Base-by-base conservation (phyloP, 2,329 filamentous ascomycete species). In the Clonostachys rosea region DNA sequence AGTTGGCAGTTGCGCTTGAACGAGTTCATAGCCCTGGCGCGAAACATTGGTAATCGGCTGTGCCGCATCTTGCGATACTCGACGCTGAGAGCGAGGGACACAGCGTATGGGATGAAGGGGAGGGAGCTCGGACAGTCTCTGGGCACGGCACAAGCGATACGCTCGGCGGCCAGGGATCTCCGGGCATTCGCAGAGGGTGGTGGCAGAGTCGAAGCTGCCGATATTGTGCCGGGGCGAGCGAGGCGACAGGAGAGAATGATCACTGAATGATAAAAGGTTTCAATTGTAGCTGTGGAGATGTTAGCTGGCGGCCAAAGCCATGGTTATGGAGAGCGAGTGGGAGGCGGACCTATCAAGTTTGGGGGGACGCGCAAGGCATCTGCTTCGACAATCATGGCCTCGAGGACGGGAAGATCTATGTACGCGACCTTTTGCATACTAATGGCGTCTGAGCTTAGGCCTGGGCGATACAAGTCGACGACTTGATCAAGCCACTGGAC, bases 41-140 rank as follows among this genome's bases (percentile, higher is more conserved):
- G 73, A 50, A 81, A 83, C 69, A 82, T 77, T 2, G 79, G 74
- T 0, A 83, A 64, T 12, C 74, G 73, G 48, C 78, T 81, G 53
- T 83, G 77, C 2, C 81, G 71, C 79, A 84, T 81, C 56, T 84
- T 83, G 41, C 79, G 74, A 52, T 84, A 85, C 12, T 78, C 76
- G 2, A 84, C 78, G 42, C 78, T 82, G 2, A 86, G 68, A 0
- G 81, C 76, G 1, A 86, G 69, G 1, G 80, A 81, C 1, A 84
- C 69, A 1, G 78, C 79, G 48, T 84, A 85, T 0, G 81, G 80
- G 0, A 85, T 70, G 49, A 84, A 76, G 0, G 82, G 79, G 34
- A 83, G 68, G 1, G 78, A 70, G 34, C 73, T 74, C 13, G 75
- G 63, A 16, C 73, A 72, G 41, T 81, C 76, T 6, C 73, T 68